These are phyloP conservation scores for Saccharomyces hybrid DNA, from an alignment of 1,139 yeast genomes.

Conservation along the genomic window DNA sequence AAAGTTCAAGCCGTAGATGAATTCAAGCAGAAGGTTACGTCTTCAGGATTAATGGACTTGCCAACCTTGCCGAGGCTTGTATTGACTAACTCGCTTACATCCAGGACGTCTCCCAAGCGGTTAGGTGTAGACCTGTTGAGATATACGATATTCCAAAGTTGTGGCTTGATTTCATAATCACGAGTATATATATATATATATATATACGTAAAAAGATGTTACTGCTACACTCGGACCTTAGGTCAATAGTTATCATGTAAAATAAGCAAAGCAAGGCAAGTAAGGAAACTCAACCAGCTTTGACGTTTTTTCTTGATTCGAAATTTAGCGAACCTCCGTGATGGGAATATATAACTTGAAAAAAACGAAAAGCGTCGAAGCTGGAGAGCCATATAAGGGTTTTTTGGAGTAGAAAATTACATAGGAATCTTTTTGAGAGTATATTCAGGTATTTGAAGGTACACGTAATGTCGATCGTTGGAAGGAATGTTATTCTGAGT, in stretches of 20 bases:
- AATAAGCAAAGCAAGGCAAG: not conserved
- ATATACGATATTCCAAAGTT: constrained; percentile 34
- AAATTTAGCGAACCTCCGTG: not conserved
- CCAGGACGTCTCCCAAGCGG: constrained; percentile 27
- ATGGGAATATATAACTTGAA: not conserved
- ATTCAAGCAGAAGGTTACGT: constrained; percentile 26
- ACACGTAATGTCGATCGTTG: not conserved
- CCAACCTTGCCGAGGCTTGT: constrained; percentile 35
- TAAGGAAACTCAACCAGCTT: not conserved
- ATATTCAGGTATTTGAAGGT: not conserved
- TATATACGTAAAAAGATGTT: not conserved
- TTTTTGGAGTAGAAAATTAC: not conserved
- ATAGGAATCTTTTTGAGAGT: not conserved
- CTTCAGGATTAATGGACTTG: constrained; percentile 20
- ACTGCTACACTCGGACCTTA: not conserved
- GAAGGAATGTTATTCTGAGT: not conserved
- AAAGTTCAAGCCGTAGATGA: constrained; percentile 31
- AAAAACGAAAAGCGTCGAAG: not conserved
- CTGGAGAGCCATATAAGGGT: not conserved
- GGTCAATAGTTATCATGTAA: not conserved
- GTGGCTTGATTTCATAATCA: constrained; percentile 29
- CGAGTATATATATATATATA: constrained; percentile 2
- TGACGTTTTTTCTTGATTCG: not conserved
- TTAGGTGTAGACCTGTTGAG: constrained; percentile 38
- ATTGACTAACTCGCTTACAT: constrained; percentile 36